Evolutionary conservation across 139 green algal genomes (phyloP).

Genomic region (Chlamydomonas incerta): DNA sequence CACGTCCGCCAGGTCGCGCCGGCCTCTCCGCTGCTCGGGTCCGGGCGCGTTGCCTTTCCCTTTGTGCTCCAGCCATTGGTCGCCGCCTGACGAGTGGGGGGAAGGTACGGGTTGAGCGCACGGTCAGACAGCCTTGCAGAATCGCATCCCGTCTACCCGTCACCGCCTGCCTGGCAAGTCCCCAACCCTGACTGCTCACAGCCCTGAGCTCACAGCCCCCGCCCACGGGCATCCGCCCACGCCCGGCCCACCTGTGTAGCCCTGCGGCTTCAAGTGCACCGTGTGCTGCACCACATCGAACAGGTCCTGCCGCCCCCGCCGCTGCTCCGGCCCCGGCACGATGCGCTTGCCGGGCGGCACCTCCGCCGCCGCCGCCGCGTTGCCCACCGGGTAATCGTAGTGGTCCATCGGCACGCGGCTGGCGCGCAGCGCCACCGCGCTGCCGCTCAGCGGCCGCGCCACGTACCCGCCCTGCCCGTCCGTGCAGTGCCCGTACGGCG

Average conservation of each 20-base stretch:
- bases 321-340: constrained; percentile 56
- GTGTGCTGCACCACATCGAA: constrained; percentile 58
- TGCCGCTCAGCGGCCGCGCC: constrained; percentile 12
- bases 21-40: constrained; percentile 47
- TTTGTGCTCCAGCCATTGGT: constrained; percentile 58
- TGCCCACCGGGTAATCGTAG: constrained; percentile 49
- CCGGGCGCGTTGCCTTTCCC: constrained; percentile 44
- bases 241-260: constrained; percentile 12
- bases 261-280: neutral
- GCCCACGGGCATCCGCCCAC: neutral
- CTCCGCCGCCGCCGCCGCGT: constrained; percentile 35
- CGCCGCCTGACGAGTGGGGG: constrained; percentile 24
- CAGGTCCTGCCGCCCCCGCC: constrained; percentile 52
- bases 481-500: constrained; percentile 54
- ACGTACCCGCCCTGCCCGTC: constrained; percentile 42
- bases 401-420: constrained; percentile 59
- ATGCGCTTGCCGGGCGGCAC: constrained; percentile 36
- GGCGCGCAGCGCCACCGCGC: constrained; percentile 1
- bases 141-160: too few relatives aligned
- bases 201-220: neutral
- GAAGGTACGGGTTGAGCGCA: too few relatives aligned
- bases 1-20: constrained; percentile 51
- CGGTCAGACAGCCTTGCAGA: too few relatives aligned
- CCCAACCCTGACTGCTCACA: too few relatives aligned
- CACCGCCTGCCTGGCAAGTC: neutral